These are phyloP conservation scores for Syzygium aqueum DNA, from an alignment of 345 rosid genomes.

Conservation along the genomic window DNA sequence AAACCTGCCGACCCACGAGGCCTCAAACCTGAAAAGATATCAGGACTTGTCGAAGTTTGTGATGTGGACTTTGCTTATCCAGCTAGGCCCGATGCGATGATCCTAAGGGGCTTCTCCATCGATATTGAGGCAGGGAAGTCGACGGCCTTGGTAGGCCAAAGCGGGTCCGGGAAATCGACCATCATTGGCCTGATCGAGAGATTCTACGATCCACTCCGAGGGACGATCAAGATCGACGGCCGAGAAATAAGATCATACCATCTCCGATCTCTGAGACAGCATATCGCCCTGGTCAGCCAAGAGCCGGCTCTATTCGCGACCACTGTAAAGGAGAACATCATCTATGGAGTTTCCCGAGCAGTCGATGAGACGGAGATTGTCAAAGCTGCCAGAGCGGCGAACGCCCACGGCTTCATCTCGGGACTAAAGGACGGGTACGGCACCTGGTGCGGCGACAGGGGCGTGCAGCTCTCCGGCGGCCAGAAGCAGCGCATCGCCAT, in stretches of 20 bases:
- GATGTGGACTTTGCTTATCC: conserved; percentile 4
- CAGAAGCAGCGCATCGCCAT: conserved; percentile 26
- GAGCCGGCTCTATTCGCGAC: conserved; percentile 14
- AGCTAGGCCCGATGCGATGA: not conserved
- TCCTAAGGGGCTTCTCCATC: not conserved
- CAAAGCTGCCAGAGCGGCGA: conserved; percentile 12
- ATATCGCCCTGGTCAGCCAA: conserved; percentile 18
- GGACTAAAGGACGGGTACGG: conserved; percentile 18
- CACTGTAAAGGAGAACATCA: conserved; percentile 12
- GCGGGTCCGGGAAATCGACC: conserved; percentile 12
- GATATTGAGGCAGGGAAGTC: not conserved
- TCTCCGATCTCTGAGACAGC: not conserved
- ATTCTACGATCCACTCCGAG: conserved; percentile 8
- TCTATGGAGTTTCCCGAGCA: not conserved
- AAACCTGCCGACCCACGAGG: not conserved
- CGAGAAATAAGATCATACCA: not conserved
- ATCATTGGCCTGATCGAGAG: conserved; percentile 7
- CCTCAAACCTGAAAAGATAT: not conserved
- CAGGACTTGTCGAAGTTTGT: not conserved
- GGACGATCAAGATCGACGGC: not conserved
- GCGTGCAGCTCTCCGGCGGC: conserved; percentile 24
- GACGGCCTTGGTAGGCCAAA: conserved; percentile 5
- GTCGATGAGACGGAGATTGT: conserved; percentile 1
- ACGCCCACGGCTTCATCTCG: conserved; percentile 19
- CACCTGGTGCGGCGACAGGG: conserved; percentile 20